Percentiles rank a stretch among this genome's conserved stretches.
phyloP scores from a whole-genome alignment of 768 basidiomycete genomes.

The Suillus subaureus region DNA sequence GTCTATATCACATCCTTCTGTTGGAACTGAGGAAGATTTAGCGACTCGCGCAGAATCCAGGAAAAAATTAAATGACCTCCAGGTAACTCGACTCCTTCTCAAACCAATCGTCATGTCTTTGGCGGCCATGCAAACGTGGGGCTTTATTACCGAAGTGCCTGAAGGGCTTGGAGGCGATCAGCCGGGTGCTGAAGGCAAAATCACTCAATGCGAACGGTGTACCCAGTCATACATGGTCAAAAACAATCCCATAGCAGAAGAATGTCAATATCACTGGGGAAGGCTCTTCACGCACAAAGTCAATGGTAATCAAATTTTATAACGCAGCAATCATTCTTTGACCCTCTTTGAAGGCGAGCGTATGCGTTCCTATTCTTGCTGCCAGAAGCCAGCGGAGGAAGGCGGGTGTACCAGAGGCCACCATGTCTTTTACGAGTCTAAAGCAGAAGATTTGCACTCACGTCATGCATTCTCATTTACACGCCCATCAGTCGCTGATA shows the following conservation, averaged over 20 bases:
- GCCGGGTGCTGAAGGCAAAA: constrained; percentile 63
- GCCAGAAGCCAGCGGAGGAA: constrained; percentile 59
- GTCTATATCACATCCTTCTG: constrained; percentile 62
- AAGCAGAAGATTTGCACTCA: constrained; percentile 63
- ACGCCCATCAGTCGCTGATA: constrained; percentile 19
- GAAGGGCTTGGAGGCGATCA: constrained; percentile 61
- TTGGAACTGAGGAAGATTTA: constrained; percentile 75
- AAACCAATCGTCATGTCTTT: constrained; percentile 60
- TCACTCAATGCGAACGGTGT: constrained; percentile 82
- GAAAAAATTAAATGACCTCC: constrained; percentile 54
- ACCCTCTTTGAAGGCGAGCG: constrained; percentile 55
- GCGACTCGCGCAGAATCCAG: constrained; percentile 54
- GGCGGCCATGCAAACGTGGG: constrained; percentile 63
- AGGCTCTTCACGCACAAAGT: constrained; percentile 59
- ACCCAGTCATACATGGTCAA: constrained; percentile 67
- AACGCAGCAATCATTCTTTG: constrained; percentile 2
- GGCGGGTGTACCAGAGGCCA: constrained; percentile 76
- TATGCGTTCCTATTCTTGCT: constrained; percentile 76
- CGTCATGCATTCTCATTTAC: constrained; percentile 73
- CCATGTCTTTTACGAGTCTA: constrained; percentile 89
- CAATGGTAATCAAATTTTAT: constrained; percentile 49
- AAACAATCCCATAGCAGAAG: constrained; percentile 51
- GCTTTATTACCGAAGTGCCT: constrained; percentile 73
- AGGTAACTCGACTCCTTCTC: constrained; percentile 54
- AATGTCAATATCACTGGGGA: constrained; percentile 88